A percentile compares a stretch with the other conserved stretches of the same genome.
Conservation (phyloP, 129 eudicot species). For the Silybum marianum region DNA sequence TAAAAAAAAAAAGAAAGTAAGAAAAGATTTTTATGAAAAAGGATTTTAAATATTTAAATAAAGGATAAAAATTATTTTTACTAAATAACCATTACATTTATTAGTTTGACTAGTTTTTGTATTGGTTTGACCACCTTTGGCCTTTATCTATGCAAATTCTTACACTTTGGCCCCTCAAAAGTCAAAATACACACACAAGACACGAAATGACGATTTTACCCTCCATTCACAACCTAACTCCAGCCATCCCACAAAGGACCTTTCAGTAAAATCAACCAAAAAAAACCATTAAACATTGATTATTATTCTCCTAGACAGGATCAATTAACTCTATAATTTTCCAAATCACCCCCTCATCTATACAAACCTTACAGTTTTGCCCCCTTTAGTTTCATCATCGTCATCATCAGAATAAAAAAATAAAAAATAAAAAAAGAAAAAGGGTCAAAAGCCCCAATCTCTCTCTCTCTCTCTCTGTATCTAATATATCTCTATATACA, state of each 20-base stretch:
- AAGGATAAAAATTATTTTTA: background rate
- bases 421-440: conserved; percentile 3
- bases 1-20: too few relatives aligned
- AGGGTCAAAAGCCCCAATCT: conserved; percentile 59
- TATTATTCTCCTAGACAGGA: background rate
- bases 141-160: conserved; percentile 1
- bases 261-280: background rate
- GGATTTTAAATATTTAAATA: background rate
- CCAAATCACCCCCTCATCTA: background rate
- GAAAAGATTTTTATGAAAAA: background rate
- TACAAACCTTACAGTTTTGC: background rate
- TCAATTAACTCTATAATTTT: background rate
- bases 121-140: background rate
- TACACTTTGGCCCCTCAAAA: conserved; percentile 15
- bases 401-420: conserved; percentile 28
- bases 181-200: conserved; percentile 18
- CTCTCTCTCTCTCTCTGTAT: conserved; percentile 43
- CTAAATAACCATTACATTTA: background rate
- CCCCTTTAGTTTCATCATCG: conserved; percentile 32
- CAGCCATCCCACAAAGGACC: background rate
- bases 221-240: background rate
- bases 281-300: conserved; percentile 5
- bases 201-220: background rate
- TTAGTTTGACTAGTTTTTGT: conserved; percentile 19
- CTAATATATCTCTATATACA: conserved; percentile 37